Conservation (phyloP, 805 yeast species). For the Starmerella geochares region DNA sequence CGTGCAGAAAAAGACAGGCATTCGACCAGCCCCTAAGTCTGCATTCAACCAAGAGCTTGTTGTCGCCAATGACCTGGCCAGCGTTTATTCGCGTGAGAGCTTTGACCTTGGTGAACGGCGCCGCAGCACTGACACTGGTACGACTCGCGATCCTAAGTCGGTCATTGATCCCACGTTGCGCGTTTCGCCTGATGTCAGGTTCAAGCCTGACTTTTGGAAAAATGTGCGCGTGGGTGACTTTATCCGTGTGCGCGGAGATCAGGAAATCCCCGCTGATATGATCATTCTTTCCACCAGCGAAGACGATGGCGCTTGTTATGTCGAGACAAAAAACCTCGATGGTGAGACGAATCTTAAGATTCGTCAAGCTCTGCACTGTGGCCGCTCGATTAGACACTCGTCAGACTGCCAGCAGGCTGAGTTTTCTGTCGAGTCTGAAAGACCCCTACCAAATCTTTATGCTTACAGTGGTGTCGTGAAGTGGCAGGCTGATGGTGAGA, state of each 20-base stretch:
- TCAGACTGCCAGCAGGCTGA: constrained; percentile 32
- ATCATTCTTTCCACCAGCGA: constrained; percentile 60
- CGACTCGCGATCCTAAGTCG: constrained; percentile 18
- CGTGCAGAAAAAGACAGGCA: constrained; percentile 23
- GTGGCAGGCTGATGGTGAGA: constrained; percentile 19
- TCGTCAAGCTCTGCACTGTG: constrained; percentile 48
- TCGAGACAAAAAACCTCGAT: constrained; percentile 63
- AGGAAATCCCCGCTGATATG: constrained; percentile 71
- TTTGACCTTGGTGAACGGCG: constrained; percentile 22
- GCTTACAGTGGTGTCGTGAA: constrained; percentile 37
- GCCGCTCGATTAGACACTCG: constrained; percentile 44
- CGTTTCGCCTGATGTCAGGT: constrained; percentile 34
- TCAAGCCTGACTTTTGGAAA: constrained; percentile 57
- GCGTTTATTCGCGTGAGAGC: constrained; percentile 23
- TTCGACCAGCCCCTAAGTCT: constrained; percentile 16
- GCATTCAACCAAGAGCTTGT: constrained; percentile 22
- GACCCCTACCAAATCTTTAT: constrained; percentile 58
- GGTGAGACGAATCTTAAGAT: constrained; percentile 71
- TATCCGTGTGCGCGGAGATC: constrained; percentile 56
- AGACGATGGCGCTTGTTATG: constrained; percentile 58
- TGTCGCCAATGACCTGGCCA: constrained; percentile 22
- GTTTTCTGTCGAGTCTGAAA: constrained; percentile 59
- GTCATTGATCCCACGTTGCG: constrained; percentile 26
- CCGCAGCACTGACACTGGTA: constrained; percentile 13
- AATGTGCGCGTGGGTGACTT: constrained; percentile 68